These are phyloP conservation scores for Asterionellopsis glacialis DNA, from an alignment of 108 stramenopile species.

Conservation along the genomic window DNA sequence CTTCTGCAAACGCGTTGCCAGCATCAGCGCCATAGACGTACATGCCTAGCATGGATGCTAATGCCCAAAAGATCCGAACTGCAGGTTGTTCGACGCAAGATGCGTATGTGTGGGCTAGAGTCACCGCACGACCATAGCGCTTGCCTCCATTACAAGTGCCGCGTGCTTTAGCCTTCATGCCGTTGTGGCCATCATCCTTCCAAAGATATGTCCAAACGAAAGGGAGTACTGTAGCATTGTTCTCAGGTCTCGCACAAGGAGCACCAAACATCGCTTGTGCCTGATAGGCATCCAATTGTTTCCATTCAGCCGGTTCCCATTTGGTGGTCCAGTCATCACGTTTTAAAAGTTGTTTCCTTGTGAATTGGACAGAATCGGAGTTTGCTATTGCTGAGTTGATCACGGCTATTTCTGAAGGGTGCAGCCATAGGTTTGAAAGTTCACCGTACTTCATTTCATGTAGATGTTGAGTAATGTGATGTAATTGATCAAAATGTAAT, in stretches of 20 bases:
- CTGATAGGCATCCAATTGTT: not conserved
- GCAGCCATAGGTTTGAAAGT: no score
- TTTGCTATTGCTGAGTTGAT: no score
- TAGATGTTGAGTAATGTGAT: no score
- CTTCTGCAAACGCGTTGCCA: no score
- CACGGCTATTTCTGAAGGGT: no score
- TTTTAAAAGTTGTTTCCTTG: no score
- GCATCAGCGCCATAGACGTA: slow-evolving; percentile 18
- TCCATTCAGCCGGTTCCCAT: not conserved
- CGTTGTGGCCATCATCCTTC: slow-evolving; percentile 7
- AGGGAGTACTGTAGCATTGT: not conserved
- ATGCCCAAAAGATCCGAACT: no score
- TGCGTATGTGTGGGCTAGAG: slow-evolving; percentile 12
- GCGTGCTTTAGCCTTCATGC: slow-evolving; percentile 15
- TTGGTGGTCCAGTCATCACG: not conserved
- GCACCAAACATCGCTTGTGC: not conserved
- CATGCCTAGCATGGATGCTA: slow-evolving; percentile 13
- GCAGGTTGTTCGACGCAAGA: slow-evolving; percentile 28
- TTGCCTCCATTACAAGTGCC: slow-evolving; percentile 19
- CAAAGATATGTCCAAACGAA: no score
- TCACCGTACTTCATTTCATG: no score
- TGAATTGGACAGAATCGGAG: no score
- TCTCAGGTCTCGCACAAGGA: not conserved
- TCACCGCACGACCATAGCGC: not conserved
- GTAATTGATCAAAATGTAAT: no score